Percentiles rank a stretch among this genome's conserved stretches.
These are phyloP conservation scores for Dinochytrium kinnereticum DNA, from an alignment of 371 early-diverging fungal genomes.

Conservation along the genomic window DNA sequence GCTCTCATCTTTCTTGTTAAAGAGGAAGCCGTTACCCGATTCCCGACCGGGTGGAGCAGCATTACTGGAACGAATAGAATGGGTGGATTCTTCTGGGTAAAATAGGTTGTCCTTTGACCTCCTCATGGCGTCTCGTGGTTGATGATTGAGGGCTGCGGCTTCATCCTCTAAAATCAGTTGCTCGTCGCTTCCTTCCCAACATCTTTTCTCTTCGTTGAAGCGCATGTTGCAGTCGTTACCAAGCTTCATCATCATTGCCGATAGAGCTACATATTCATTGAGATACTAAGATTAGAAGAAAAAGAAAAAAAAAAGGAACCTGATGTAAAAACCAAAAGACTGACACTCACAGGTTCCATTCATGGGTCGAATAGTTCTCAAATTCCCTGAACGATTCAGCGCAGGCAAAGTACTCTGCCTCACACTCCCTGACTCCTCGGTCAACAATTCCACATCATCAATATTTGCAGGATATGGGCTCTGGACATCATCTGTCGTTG, in stretches of 20 bases:
- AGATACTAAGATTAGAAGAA: neutral
- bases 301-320: neutral
- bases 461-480: neutral
- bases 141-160: neutral
- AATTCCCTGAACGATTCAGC: neutral
- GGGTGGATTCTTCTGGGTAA: no score
- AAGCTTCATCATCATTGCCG: slow-evolving; percentile 23
- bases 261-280: slow-evolving; percentile 7
- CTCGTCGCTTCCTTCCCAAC: slow-evolving; percentile 22
- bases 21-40: neutral
- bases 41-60: no score
- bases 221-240: slow-evolving; percentile 27
- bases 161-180: slow-evolving; percentile 4
- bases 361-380: slow-evolving; percentile 4
- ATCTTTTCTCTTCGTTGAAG: slow-evolving; percentile 16
- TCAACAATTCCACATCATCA: slow-evolving; percentile 7
- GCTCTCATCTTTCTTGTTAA: neutral
- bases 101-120: neutral
- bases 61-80: neutral
- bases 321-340: neutral
- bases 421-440: slow-evolving; percentile 1
- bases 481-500: no score
- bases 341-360: neutral
- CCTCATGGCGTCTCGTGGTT: neutral
- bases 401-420: neutral